These are phyloP conservation scores for Penicillium palitans DNA, from an alignment of 2,329 filamentous ascomycete species.

Conservation along the genomic window DNA sequence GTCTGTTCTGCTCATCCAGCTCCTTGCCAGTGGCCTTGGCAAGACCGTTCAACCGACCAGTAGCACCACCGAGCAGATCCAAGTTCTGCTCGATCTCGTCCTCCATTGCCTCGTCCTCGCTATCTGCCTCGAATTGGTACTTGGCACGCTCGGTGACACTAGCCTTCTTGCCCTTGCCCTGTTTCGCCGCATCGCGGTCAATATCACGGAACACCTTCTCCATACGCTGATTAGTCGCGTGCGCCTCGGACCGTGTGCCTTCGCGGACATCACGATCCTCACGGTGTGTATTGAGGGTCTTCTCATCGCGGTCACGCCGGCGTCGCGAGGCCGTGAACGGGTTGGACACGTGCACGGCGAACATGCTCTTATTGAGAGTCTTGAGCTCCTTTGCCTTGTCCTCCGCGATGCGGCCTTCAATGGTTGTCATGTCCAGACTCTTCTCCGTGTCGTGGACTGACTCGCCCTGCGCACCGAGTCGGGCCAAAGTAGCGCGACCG, in stretches of 20 bases:
- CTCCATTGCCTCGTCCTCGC: constrained; percentile 68
- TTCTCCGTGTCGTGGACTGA: constrained; percentile 78
- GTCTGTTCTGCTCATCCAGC: constrained; percentile 73
- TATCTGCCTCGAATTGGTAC: constrained; percentile 77
- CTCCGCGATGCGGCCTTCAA: constrained; percentile 72
- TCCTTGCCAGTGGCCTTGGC: constrained; percentile 73
- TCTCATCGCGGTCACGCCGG: constrained; percentile 64
- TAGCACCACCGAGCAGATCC: constrained; percentile 60
- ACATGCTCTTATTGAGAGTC: constrained; percentile 86
- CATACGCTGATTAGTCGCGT: constrained; percentile 55
- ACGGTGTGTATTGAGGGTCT: constrained; percentile 66
- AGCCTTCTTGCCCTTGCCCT: constrained; percentile 52
- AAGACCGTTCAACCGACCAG: constrained; percentile 69
- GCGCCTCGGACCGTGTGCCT: constrained; percentile 57
- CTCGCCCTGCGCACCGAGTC: constrained; percentile 76
- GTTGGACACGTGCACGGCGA: constrained; percentile 75
- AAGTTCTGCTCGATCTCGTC: constrained; percentile 69
- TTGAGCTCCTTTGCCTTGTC: constrained; percentile 82
- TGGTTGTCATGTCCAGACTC: constrained; percentile 77
- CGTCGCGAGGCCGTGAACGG: constrained; percentile 72
- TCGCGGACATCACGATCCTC: constrained; percentile 58
- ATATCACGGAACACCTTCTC: constrained; percentile 67
- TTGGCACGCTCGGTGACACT: constrained; percentile 65
- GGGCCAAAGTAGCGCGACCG: constrained; percentile 69
- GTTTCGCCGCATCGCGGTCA: constrained; percentile 53